Percentiles rank a stretch among this genome's conserved stretches.
These are phyloP conservation scores for Plantago major DNA, from an alignment of 257 asterid species.

Conservation along the genomic window DNA sequence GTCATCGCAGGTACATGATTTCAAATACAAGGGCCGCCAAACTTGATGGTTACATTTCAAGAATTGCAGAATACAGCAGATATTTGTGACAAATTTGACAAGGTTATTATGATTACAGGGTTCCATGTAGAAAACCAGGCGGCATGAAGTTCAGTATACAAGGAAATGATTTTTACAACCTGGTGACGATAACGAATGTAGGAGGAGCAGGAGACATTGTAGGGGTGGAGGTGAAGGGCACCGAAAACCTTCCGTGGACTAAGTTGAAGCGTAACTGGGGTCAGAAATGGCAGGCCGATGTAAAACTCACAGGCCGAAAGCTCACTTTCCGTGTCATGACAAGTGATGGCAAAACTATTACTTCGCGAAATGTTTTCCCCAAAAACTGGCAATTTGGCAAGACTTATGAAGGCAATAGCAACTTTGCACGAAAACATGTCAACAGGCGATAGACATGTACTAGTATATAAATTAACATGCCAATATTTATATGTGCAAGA, in stretches of 20 bases:
- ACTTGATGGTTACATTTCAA: neutral
- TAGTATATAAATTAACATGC: no score
- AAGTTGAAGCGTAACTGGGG: conserved; percentile 35
- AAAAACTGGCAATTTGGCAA: conserved; percentile 42
- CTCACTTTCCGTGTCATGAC: conserved; percentile 37
- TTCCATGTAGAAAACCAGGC: conserved; percentile 47
- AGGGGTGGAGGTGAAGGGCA: conserved; percentile 30
- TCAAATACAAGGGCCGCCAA: neutral
- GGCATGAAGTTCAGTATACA: conserved; percentile 37
- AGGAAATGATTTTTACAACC: conserved; percentile 37
- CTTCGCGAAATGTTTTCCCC: conserved; percentile 22
- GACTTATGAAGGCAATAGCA: conserved; percentile 29
- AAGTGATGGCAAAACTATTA: conserved; percentile 31
- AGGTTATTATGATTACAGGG: conserved; percentile 25
- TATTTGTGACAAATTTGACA: neutral
- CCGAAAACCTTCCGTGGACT: conserved; percentile 21
- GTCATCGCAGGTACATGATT: conserved; percentile 32
- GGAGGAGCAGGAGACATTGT: conserved; percentile 45
- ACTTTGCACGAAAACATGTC: conserved; percentile 19
- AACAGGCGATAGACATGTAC: neutral
- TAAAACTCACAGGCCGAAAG: conserved; percentile 22
- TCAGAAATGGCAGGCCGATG: conserved; percentile 35
- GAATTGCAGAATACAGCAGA: neutral
- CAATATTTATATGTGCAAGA: no score
- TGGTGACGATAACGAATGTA: conserved; percentile 38